These are phyloP conservation scores for Yamadazyma conglobata DNA, from an alignment of 1,139 yeast species.

Conservation along the genomic window DNA sequence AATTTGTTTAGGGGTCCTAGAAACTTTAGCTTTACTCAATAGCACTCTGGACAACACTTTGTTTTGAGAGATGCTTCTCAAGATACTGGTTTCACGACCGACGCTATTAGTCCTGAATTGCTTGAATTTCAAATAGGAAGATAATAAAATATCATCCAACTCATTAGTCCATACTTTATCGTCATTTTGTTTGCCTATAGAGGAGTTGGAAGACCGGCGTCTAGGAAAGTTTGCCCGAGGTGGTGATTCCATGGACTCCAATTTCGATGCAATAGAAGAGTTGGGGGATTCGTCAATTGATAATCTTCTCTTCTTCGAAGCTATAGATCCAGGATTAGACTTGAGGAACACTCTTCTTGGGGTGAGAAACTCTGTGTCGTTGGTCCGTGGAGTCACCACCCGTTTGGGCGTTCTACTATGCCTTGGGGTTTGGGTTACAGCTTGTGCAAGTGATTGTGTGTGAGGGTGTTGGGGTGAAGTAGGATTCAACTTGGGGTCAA, in stretches of 20 bases:
- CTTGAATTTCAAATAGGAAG: constrained; percentile 35
- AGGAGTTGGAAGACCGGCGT: constrained; percentile 10
- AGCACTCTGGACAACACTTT: constrained; percentile 43
- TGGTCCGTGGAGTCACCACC: constrained; percentile 5
- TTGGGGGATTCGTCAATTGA: constrained; percentile 32
- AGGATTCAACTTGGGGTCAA: too few relatives aligned
- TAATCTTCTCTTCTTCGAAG: constrained; percentile 11
- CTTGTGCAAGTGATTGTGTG: constrained; percentile 5
- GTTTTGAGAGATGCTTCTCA: constrained; percentile 39
- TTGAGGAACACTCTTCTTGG: constrained; percentile 20
- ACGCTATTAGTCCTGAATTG: constrained; percentile 31
- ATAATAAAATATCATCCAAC: constrained; percentile 35
- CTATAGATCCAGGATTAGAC: constrained; percentile 1
- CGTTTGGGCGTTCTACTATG: constrained; percentile 1
- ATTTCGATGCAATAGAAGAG: constrained; percentile 35
- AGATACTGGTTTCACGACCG: constrained; percentile 21
- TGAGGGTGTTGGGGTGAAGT: too few relatives aligned
- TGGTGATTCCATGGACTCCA: constrained; percentile 34
- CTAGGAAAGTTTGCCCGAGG: constrained; percentile 20
- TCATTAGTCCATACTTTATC: constrained; percentile 39
- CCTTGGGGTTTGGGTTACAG: constrained; percentile 7
- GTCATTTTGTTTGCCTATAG: constrained; percentile 9
- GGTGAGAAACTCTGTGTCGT: constrained; percentile 33
- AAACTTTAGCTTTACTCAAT: constrained; percentile 33
- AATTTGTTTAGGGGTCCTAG: constrained; percentile 40